Conservation (phyloP, 257 asterid species). For the Scutellaria minor region DNA sequence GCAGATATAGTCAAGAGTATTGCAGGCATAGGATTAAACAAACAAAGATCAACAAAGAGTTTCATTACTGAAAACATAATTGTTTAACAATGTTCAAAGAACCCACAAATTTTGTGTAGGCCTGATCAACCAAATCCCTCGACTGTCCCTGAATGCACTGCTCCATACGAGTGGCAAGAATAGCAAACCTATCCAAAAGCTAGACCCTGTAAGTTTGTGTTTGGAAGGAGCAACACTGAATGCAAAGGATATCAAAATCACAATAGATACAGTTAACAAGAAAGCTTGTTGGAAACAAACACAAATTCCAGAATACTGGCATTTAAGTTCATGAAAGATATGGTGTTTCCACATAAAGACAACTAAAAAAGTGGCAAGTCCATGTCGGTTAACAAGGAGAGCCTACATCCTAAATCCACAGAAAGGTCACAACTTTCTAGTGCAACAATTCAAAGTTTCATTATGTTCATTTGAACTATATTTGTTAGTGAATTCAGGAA, state of each 20-base stretch:
- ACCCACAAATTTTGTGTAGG: slow-evolving; percentile 86
- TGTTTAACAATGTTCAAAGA: slow-evolving; percentile 10
- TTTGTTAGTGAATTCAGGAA: background rate
- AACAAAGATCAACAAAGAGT: slow-evolving; percentile 22
- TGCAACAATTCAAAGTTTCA: background rate
- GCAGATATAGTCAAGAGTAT: background rate
- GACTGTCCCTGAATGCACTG: slow-evolving; percentile 98
- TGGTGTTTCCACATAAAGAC: background rate
- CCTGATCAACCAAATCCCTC: slow-evolving; percentile 98
- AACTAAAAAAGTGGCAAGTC: background rate
- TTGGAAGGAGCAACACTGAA: slow-evolving; percentile 10
- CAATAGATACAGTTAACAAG: background rate
- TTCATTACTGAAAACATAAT: slow-evolving; percentile 7
- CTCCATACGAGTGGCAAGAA: slow-evolving; percentile 98
- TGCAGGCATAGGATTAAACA: slow-evolving; percentile 12
- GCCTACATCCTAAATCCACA: slow-evolving; percentile 14
- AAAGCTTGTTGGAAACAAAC: background rate
- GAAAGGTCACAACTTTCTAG: background rate
- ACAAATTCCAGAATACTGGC: background rate
- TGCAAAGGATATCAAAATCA: slow-evolving; percentile 10
- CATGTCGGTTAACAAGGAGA: slow-evolving; percentile 15
- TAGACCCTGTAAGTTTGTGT: slow-evolving; percentile 29
- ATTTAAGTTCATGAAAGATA: slow-evolving; percentile 2
- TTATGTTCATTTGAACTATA: background rate
- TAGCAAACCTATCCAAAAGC: slow-evolving; percentile 69